Evolutionary conservation across 2,329 filamentous ascomycete species (phyloP).

Genomic region (Mariannaea sp.): DNA sequence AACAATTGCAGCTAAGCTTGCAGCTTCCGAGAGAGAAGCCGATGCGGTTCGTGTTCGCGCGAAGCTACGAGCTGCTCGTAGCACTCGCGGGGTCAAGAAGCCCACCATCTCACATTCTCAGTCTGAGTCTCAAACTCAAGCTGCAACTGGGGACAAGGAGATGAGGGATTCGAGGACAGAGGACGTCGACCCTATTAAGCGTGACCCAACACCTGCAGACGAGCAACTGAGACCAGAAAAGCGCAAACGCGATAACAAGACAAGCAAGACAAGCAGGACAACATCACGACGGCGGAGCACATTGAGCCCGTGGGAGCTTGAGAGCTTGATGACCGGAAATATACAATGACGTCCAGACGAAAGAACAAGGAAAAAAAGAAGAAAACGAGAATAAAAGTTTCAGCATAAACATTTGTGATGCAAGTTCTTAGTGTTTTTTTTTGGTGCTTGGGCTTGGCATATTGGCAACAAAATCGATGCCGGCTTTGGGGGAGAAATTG

Average conservation of each 20-base stretch:
- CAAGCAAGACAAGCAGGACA: conserved; percentile 59
- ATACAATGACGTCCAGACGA: conserved; percentile 45
- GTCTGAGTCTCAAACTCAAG: conserved; percentile 22
- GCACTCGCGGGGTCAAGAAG: conserved; percentile 42
- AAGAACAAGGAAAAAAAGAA: background rate
- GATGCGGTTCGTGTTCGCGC: conserved; percentile 67
- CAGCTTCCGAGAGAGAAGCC: conserved; percentile 66
- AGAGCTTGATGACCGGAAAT: conserved; percentile 61
- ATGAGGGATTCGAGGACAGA: conserved; percentile 20
- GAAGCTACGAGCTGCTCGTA: conserved; percentile 61
- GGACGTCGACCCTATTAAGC: conserved; percentile 45
- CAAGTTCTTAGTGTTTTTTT: background rate
- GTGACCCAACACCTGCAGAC: conserved; percentile 32
- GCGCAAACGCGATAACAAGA: conserved; percentile 58
- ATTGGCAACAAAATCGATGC: background rate
- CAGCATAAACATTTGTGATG: background rate
- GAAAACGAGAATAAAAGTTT: too few relatives aligned
- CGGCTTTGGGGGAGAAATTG: background rate
- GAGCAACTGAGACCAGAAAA: conserved; percentile 42
- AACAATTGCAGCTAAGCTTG: conserved; percentile 65
- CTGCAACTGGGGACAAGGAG: conserved; percentile 12
- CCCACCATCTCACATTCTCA: conserved; percentile 34
- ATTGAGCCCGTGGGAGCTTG: conserved; percentile 74
- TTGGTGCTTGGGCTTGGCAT: background rate
- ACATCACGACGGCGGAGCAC: conserved; percentile 73